Evolutionary conservation across 345 rosid genomes (phyloP).

Genomic region (Hevea brasiliensis): DNA sequence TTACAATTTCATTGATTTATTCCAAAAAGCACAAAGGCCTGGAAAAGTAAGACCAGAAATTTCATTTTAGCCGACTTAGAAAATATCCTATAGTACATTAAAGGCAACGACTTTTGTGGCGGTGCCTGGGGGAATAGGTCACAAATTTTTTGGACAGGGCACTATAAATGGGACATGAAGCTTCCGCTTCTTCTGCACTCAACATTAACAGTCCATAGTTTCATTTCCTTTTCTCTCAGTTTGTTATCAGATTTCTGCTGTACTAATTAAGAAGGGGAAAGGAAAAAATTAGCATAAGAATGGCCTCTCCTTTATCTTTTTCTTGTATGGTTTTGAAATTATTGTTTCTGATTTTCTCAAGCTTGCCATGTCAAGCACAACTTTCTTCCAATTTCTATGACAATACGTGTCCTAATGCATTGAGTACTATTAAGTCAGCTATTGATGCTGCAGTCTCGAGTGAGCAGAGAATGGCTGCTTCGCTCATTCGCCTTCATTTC

Average conservation of each 20-base stretch:
- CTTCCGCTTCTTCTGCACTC: neutral
- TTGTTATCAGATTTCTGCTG: neutral
- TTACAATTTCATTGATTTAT: neutral
- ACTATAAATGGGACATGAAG: neutral
- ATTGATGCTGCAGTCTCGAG: neutral
- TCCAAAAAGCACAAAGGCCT: neutral
- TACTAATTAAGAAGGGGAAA: neutral
- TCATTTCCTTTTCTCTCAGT: neutral
- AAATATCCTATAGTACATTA: no score
- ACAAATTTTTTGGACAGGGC: neutral
- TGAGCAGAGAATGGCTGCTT: constrained; percentile 4
- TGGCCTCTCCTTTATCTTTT: neutral
- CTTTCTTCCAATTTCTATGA: constrained; percentile 2
- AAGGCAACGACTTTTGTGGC: neutral
- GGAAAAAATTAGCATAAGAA: neutral
- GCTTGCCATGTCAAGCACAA: neutral
- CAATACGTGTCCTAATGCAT: neutral
- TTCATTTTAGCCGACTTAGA: neutral
- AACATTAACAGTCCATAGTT: no score
- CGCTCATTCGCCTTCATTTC: constrained; percentile 7
- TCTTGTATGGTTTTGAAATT: neutral
- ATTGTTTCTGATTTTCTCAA: neutral
- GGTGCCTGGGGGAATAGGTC: neutral
- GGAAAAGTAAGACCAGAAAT: neutral
- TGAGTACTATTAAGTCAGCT: neutral